phyloP scores from a whole-genome alignment of 352 stramenopile species.

The Globisporangium spiculum region DNA sequence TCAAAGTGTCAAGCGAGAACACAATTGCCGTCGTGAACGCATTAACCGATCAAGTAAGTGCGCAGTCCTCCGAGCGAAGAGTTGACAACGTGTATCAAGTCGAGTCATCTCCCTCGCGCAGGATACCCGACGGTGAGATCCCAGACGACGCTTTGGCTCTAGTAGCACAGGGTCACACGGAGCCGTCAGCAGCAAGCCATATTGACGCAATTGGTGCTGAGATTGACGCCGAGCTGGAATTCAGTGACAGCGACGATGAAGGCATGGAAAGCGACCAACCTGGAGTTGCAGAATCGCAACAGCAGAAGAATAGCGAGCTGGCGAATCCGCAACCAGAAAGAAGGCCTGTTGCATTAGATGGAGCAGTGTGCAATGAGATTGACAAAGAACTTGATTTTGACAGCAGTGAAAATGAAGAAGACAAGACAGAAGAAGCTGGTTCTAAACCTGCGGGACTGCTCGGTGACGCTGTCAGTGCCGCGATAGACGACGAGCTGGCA shows the following conservation, averaged over 20 bases:
- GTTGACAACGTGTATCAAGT: not conserved
- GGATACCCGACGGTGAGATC: not conserved
- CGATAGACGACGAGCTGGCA: not conserved
- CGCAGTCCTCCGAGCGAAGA: not conserved
- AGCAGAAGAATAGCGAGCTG: not conserved
- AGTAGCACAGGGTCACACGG: not conserved
- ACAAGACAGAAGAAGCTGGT: not conserved
- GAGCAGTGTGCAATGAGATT: not conserved
- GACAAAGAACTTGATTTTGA: not conserved
- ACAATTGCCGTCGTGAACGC: not conserved
- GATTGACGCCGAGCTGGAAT: conserved; percentile 26
- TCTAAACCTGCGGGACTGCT: not conserved
- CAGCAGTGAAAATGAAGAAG: not conserved
- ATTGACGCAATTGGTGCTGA: conserved; percentile 22
- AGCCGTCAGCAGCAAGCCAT: not conserved
- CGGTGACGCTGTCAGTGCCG: not conserved
- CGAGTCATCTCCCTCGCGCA: not conserved
- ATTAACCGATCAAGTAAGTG: not conserved
- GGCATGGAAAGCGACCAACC: not conserved
- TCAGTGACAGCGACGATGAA: conserved; percentile 22
- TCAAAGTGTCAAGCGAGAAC: no score
- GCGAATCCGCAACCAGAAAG: not conserved
- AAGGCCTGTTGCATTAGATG: not conserved
- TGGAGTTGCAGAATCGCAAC: no score
- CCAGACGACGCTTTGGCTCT: not conserved